Evolutionary conservation across 1,139 yeast species (phyloP).

Genomic region (Taiozyma sp.): DNA sequence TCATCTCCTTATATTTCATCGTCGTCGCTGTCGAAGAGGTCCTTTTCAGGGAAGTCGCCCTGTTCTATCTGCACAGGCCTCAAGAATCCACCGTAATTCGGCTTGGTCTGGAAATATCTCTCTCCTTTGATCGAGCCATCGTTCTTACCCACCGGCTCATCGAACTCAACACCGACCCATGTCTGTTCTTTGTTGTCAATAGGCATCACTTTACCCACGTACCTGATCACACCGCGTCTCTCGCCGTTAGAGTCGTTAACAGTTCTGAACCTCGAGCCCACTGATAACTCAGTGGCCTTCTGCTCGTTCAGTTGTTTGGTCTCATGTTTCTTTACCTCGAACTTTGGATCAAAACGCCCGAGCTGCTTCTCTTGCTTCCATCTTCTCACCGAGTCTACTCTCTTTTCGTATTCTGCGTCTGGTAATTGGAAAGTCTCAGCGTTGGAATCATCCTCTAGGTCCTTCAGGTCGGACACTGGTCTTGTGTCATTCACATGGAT

Average conservation of each 20-base stretch:
- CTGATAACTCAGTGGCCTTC: constrained; percentile 21
- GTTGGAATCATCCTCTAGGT: constrained; percentile 30
- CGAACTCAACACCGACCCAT: constrained; percentile 86
- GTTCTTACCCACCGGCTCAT: constrained; percentile 71
- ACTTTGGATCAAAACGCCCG: constrained; percentile 69
- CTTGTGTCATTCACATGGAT: constrained; percentile 53
- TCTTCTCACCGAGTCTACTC: constrained; percentile 58
- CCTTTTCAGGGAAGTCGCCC: constrained; percentile 48
- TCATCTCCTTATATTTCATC: constrained; percentile 27
- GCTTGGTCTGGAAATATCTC: constrained; percentile 55
- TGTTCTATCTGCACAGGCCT: constrained; percentile 32
- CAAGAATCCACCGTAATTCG: constrained; percentile 62
- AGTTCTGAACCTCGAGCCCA: constrained; percentile 27
- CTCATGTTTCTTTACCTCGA: constrained; percentile 28
- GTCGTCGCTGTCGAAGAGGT: constrained; percentile 35
- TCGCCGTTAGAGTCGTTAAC: constrained; percentile 43
- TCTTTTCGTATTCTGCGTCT: constrained; percentile 62
- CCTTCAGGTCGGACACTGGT: constrained; percentile 44
- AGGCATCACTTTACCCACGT: constrained; percentile 60
- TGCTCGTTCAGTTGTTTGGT: constrained; percentile 25
- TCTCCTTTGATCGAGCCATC: constrained; percentile 71
- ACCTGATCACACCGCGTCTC: constrained; percentile 65
- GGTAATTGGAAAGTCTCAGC: constrained; percentile 47
- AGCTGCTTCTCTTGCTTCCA: constrained; percentile 70
- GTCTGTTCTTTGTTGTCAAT: constrained; percentile 41